Percentiles rank a stretch among this genome's conserved stretches.
Conservation (phyloP, 257 asterid species). For the Rehmannia glutinosa region DNA sequence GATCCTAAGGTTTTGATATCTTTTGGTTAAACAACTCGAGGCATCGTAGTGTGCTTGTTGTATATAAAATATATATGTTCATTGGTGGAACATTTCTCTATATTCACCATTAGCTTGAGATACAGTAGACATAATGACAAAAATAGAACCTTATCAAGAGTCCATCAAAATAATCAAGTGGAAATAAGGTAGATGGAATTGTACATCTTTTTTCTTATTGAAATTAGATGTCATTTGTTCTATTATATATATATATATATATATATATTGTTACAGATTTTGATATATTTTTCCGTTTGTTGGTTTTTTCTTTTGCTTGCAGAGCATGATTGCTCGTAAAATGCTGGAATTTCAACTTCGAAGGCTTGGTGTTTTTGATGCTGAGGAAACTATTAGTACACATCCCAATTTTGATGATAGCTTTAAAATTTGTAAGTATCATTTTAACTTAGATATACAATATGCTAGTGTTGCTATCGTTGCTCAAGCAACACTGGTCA, state of each 20-base stretch:
- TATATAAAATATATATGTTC: not conserved
- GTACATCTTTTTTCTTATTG: not conserved
- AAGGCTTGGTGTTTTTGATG: constrained; percentile 88
- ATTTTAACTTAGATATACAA: not conserved
- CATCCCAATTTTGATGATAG: constrained; percentile 83
- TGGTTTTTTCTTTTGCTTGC: constrained; percentile 14
- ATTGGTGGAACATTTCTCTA: constrained; percentile 7
- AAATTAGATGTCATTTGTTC: constrained; percentile 6
- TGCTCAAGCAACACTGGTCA: constrained; percentile 5
- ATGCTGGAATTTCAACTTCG: constrained; percentile 93
- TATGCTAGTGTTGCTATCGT: not conserved
- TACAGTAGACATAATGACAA: not conserved
- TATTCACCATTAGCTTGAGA: constrained; percentile 2
- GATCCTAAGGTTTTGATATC: not conserved
- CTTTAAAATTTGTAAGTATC: constrained; percentile 71
- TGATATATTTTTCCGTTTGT: too few relatives aligned
- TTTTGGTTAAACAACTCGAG: not conserved
- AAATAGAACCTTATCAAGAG: not conserved
- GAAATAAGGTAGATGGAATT: constrained; percentile 2
- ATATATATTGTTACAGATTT: not conserved
- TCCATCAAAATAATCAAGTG: constrained; percentile 1
- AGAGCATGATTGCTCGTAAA: constrained; percentile 98
- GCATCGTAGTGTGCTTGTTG: not conserved
- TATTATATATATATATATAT: not conserved
- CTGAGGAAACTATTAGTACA: constrained; percentile 76